Base-by-base conservation (phyloP, 345 rosid genomes). In the Sisymbrium altissimum region DNA sequence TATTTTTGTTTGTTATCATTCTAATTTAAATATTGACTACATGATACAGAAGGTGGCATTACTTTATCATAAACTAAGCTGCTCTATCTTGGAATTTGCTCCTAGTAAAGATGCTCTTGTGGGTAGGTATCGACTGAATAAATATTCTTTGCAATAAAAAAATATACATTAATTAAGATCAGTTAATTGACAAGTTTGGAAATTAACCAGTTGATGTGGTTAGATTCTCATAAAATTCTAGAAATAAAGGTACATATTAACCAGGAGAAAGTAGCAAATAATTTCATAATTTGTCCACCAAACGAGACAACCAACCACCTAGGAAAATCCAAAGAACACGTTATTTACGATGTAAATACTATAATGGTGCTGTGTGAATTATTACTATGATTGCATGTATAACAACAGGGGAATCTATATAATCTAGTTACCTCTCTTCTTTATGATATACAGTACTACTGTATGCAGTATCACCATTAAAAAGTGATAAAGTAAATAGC, bases 71-170 rank as follows among this genome's bases (percentile, higher is more conserved):
- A 58, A 50, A 53, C 14, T 48, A 68, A 45, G 36, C 59, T 35
- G 9, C 50, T 62, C 19, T 54, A 53, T 27, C 60, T 63, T 76
- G 71, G 60, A 76, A n/a, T 63, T 69, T 35, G 80, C 80, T 36
- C 58, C 58, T 55, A 63, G 49, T 63, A 62, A n/a, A 70, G 75
- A 76, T 69, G 75, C 75, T 76, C 56, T 69, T 55, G 35, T 43
- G 54, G 64, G 68, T 55, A 62, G 75, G 75, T 62, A 61, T 69
- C 50, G 43, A 53, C 62, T 62, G n/a, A 36, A 69, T 53, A 53
- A 69, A 18, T 62, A 68, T 62, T 76, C 52, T 68, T 43, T 15
- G 41, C 63, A 18, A 50, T 39, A 13, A 15, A 36, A 14, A 30
- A 4, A 13, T 19, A 25, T 30, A 7, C 21, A 4, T 45, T 43